These are phyloP conservation scores for Panaeolus papilionaceus DNA, from an alignment of 768 basidiomycete genomes.

Conservation along the genomic window DNA sequence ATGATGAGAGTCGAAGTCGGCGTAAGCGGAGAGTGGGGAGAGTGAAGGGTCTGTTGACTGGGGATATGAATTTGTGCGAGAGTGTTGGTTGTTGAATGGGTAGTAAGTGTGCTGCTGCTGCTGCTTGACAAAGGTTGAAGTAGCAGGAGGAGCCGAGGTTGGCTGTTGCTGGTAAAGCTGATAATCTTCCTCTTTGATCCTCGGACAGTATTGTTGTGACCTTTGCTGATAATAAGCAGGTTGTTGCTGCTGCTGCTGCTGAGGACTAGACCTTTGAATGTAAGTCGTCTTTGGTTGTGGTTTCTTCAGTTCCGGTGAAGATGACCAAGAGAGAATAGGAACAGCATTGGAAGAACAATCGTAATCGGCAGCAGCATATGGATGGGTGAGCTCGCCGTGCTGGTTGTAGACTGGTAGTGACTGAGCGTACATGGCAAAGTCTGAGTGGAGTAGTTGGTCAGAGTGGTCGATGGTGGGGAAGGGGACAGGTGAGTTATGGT, in stretches of 20 bases:
- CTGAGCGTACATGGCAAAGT: slow-evolving; percentile 6
- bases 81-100: neutral
- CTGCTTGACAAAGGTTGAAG: neutral
- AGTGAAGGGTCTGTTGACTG: slow-evolving; percentile 6
- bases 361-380: neutral
- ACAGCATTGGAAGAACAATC: neutral
- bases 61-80: neutral
- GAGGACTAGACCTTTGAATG: neutral
- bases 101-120: neutral
- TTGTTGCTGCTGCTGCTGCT: neutral
- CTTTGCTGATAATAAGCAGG: neutral
- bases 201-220: neutral
- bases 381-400: neutral
- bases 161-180: neutral
- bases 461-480: too few species aligned
- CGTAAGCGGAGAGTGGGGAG: slow-evolving; percentile 27
- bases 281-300: neutral
- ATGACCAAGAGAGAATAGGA: neutral
- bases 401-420: slow-evolving; percentile 3
- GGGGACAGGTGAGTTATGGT: neutral
- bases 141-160: neutral
- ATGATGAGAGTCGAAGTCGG: slow-evolving; percentile 20
- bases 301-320: neutral
- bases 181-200: slow-evolving; percentile 1
- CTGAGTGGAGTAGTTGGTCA: too few species aligned